Evolutionary conservation across 306 rosid species (phyloP).

Genomic region (Fagus crenata): DNA sequence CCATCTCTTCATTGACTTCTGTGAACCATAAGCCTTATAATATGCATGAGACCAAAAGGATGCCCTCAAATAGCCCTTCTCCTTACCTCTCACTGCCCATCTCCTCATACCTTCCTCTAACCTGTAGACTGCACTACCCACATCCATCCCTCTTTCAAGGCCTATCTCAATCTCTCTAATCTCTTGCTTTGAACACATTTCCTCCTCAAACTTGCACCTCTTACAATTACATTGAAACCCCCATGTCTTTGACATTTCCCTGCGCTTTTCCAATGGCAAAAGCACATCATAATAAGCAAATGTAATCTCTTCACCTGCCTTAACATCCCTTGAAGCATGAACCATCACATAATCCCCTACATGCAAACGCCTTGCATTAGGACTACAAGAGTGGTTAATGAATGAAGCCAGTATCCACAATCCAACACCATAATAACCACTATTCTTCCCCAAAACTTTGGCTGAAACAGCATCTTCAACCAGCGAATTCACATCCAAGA

Average conservation of each 20-base stretch:
- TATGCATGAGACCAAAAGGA: conserved; percentile 63
- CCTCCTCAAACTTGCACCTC: conserved; percentile 77
- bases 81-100: conserved; percentile 66
- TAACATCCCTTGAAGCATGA: conserved; percentile 80
- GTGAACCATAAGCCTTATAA: conserved; percentile 49
- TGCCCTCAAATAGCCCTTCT: conserved; percentile 69
- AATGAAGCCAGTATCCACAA: conserved; percentile 75
- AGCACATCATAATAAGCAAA: conserved; percentile 66
- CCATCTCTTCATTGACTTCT: conserved; percentile 67
- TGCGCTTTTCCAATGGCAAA: conserved; percentile 48
- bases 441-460: conserved; percentile 67
- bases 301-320: conserved; percentile 80
- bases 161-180: conserved; percentile 64
- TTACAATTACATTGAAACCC: conserved; percentile 70
- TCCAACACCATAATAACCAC: conserved; percentile 75
- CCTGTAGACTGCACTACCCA: conserved; percentile 52
- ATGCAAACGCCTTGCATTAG: conserved; percentile 74
- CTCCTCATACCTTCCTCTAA: conserved; percentile 78
- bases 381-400: conserved; percentile 78
- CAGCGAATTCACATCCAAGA: conserved; percentile 81
- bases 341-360: conserved; percentile 72
- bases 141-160: conserved; percentile 65
- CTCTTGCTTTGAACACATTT: conserved; percentile 44
- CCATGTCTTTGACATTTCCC: conserved; percentile 64
- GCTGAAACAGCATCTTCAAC: conserved; percentile 67